Base-by-base conservation (phyloP, 106 monocot genomes). In the Triglochin maritima region DNA sequence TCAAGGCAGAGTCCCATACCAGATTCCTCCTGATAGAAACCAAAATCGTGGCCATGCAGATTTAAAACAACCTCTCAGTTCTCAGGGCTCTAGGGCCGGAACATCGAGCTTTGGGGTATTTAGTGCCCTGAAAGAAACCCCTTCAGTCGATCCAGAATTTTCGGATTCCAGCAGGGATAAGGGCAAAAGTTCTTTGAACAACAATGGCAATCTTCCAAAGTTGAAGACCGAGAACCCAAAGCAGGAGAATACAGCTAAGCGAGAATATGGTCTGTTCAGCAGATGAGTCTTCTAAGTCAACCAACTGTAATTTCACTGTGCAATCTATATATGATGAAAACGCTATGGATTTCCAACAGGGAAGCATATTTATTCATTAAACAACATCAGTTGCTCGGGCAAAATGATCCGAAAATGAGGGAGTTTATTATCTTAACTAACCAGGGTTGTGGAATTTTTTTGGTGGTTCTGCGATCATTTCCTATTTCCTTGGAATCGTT, bases 181-280 rank as follows among this genome's bases (percentile, higher is more conserved):
- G 7, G 11, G 13, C 4, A 17, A 61, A 43, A 61, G 17, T 41
- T 7, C 15, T 0, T 59, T 41, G 59, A 29, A 59, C 6, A 59
- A 17, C 44, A 61, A 10, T 44, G 44, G 42, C 9, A 61, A 61
- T 7, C 9, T 61, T 10, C 61, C 61, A 61, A 61, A 61, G 12
- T 61, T 11, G 6, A 44, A 61, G 45, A 44, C 12, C 13, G 61
- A 61, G 45, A 44, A 7, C 44, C 4, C 61, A 7, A 61, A 44
- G 45, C 61, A 44, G 41, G 61, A 13, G 45, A 9, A 43, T 43
- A 46, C 2, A 61, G 45, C 44, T 61, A 44, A 6, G 11, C 41
- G 45, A 61, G 61, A 43, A 44, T 61, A 17, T n/a, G 61, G 61
- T 44, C 0, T 61, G 17, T 61, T 61, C 61, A 43, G 61, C 61